These are phyloP conservation scores for Tuber melanosporum DNA, from an alignment of 495 filamentous ascomycete species.

Conservation along the genomic window DNA sequence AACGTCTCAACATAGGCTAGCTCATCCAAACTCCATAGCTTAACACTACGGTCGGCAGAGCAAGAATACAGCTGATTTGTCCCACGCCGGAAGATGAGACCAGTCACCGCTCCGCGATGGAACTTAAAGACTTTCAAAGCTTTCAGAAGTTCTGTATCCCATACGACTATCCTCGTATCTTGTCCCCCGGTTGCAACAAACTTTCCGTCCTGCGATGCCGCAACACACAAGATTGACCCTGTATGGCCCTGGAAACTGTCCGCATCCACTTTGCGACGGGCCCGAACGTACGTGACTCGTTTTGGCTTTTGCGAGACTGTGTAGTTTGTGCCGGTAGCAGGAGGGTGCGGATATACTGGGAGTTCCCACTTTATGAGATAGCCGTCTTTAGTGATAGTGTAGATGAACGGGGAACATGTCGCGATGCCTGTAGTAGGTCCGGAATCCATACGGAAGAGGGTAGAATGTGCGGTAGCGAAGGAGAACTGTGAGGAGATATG, in stretches of 20 bases:
- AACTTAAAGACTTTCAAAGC: conserved; percentile 80
- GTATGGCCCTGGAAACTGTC: conserved; percentile 58
- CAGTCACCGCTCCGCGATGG: conserved; percentile 79
- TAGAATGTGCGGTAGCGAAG: conserved; percentile 56
- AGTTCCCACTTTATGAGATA: conserved; percentile 83
- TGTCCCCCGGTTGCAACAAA: conserved; percentile 83
- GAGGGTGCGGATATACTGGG: conserved; percentile 40
- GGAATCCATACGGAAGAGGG: conserved; percentile 69
- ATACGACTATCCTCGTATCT: conserved; percentile 76
- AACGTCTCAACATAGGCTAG: conserved; percentile 89
- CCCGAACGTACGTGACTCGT: conserved; percentile 58
- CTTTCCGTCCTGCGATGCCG: conserved; percentile 79
- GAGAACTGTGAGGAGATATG: conserved; percentile 63
- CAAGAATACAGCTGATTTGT: conserved; percentile 89
- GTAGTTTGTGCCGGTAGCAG: conserved; percentile 25
- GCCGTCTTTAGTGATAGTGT: conserved; percentile 80
- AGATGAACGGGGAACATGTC: conserved; percentile 66
- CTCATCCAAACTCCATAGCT: conserved; percentile 77
- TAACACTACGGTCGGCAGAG: conserved; percentile 81
- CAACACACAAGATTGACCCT: conserved; percentile 68
- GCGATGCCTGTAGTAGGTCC: conserved; percentile 73
- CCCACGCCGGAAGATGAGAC: conserved; percentile 74
- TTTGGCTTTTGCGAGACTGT: conserved; percentile 60
- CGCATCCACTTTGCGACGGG: conserved; percentile 49
- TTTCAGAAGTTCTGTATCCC: conserved; percentile 69